phyloP scores from a whole-genome alignment of 768 basidiomycete genomes.

The Xerocomus brunneocitrinus region DNA sequence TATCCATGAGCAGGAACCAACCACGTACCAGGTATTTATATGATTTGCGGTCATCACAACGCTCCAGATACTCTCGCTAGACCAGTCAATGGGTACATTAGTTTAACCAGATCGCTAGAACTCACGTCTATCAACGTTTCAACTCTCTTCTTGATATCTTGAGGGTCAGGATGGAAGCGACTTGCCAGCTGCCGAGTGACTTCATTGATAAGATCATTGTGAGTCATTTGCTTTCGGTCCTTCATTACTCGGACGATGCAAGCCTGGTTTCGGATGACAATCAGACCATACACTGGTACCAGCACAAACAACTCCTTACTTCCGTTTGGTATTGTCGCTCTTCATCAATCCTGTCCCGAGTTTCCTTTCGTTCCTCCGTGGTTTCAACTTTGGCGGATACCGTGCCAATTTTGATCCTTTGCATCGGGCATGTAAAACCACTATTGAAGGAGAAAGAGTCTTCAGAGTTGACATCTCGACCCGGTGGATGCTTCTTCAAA shows the following conservation, averaged over 20 bases:
- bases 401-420: constrained; percentile 91
- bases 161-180: constrained; percentile 84
- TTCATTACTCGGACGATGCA: constrained; percentile 99
- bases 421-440: constrained; percentile 74
- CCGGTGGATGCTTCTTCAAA: constrained; percentile 84
- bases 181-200: constrained; percentile 80
- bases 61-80: constrained; percentile 91
- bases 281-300: constrained; percentile 2
- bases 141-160: constrained; percentile 88
- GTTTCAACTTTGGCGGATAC: constrained; percentile 85
- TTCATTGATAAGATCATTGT: constrained; percentile 87
- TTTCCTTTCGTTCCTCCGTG: constrained; percentile 84
- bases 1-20: not conserved
- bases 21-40: constrained; percentile 69
- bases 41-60: constrained; percentile 82
- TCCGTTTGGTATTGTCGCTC: constrained; percentile 88
- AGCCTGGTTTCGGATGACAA: constrained; percentile 53
- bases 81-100: not conserved
- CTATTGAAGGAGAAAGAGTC: constrained; percentile 91
- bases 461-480: constrained; percentile 68
- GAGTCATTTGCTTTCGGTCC: constrained; percentile 82
- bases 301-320: constrained; percentile 39
- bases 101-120: constrained; percentile 1
- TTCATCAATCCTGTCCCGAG: constrained; percentile 85
- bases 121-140: constrained; percentile 90